A percentile compares a stretch with the other conserved stretches of the same genome.
Conservation (phyloP, 495 filamentous ascomycete species). For the Margaritispora aquatica region DNA sequence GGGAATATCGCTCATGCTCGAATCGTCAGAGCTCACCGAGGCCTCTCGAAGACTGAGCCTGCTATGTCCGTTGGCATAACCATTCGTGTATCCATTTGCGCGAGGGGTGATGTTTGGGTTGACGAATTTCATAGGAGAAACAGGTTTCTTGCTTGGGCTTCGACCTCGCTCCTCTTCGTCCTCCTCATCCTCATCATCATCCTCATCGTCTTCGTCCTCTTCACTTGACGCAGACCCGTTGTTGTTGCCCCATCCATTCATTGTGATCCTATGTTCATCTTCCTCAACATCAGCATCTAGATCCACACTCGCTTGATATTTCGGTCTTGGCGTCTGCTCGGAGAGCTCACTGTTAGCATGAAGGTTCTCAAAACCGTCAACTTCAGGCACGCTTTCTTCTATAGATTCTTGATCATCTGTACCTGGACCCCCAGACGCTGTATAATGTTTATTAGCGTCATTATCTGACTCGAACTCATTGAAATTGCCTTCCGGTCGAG, state of each 20-base stretch:
- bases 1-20: background rate
- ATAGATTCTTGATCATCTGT: background rate
- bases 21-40: background rate
- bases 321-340: background rate
- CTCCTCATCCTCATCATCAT: conserved; percentile 4
- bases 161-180: background rate
- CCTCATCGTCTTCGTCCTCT: background rate
- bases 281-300: background rate
- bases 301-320: background rate
- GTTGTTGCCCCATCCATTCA: background rate
- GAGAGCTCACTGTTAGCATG: background rate
- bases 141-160: background rate
- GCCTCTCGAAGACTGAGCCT: background rate
- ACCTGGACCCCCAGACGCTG: background rate
- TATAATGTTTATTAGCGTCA: background rate
- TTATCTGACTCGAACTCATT: background rate
- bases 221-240: background rate
- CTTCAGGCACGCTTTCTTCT: background rate
- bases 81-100: background rate
- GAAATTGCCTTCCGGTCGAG: background rate
- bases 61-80: background rate
- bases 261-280: background rate
- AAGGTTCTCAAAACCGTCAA: background rate
- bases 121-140: background rate
- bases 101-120: background rate